Base-by-base conservation (phyloP, 2,329 filamentous ascomycete genomes). In the Fusarium metavorans region DNA sequence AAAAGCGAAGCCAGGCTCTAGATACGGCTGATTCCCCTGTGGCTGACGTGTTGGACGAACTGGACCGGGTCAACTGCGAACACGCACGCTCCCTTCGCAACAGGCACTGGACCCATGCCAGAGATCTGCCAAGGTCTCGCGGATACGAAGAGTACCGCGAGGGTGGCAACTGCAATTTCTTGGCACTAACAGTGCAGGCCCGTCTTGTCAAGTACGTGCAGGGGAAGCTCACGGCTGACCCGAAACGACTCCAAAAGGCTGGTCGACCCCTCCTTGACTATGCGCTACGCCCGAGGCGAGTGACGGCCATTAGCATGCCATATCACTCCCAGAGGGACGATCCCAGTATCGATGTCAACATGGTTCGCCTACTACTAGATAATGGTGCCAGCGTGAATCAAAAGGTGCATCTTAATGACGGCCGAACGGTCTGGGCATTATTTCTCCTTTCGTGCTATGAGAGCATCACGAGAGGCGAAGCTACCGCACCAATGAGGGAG, bases 211-310 rank as follows among this genome's bases (percentile, higher is more conserved):
- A 35, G 20, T 57, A 57, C 20, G 54, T 35, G 20, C 30, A 23
- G 13, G 54, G n/a, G 32, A 57, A 34, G 20, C 32, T 57, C 13
- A 20, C 30, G 5, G n/a, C 30, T 2, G 32, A 35, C 30, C n/a
- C 20, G 16, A 34, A 23, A 6, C 58, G 23, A 23, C 39, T 48
- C 7, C 37, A 61, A 18, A 61, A 61, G 58, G 18, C 37, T 5
- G 58, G 58, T 5, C 58, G 39, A 4, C 58, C 59, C 10, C 34
- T 45, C 20, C 27, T 45, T n/a, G 59, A 66, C 54, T 66, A 66
- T 34, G 64, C 64, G 18, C 64, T 66, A 7, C 64, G 64, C 4
- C 64, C 64, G 9, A 30, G 64, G 9, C 64, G 64, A 59, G 54
- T 66, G 41, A 66, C 34, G 34, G 27, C 64, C 16, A 60, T 66